These are phyloP conservation scores for Sodiomyces alkalinus DNA, from an alignment of 2,329 filamentous ascomycete species.

Conservation along the genomic window DNA sequence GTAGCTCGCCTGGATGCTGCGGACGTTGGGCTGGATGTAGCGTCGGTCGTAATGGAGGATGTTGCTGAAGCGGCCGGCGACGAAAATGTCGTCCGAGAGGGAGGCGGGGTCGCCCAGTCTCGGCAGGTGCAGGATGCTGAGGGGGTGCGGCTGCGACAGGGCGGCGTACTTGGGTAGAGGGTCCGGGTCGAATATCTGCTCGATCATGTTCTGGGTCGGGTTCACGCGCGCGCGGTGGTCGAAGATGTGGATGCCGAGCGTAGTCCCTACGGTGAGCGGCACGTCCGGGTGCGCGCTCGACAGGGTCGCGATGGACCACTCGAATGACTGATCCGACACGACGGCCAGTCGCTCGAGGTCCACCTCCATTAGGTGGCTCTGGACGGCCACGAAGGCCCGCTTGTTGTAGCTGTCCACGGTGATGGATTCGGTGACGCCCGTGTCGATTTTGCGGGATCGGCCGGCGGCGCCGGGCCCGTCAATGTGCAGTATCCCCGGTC, in stretches of 20 bases:
- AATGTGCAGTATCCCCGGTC: constrained; percentile 50
- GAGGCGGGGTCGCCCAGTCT: constrained; percentile 32
- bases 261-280: constrained; percentile 74
- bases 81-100: constrained; percentile 66
- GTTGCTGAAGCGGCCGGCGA: constrained; percentile 77
- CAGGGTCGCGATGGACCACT: constrained; percentile 70
- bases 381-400: constrained; percentile 67
- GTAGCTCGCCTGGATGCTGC: constrained; percentile 51
- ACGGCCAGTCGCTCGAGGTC: constrained; percentile 61
- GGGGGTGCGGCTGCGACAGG: constrained; percentile 64
- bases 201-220: constrained; percentile 13
- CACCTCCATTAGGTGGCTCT: constrained; percentile 63
- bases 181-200: constrained; percentile 29
- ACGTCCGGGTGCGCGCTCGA: constrained; percentile 51
- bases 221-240: constrained; percentile 45
- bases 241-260: constrained; percentile 65
- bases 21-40: constrained; percentile 48
- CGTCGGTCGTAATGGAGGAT: constrained; percentile 82
- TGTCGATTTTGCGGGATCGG: constrained; percentile 51
- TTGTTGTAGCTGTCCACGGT: constrained; percentile 55
- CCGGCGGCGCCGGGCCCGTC: constrained; percentile 28
- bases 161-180: constrained; percentile 48
- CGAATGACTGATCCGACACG: constrained; percentile 55
- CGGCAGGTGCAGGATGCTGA: constrained; percentile 69
- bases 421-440: constrained; percentile 65